Base-by-base conservation (phyloP, 148 eudicot genomes). In the Hydrangea macrophylla region DNA sequence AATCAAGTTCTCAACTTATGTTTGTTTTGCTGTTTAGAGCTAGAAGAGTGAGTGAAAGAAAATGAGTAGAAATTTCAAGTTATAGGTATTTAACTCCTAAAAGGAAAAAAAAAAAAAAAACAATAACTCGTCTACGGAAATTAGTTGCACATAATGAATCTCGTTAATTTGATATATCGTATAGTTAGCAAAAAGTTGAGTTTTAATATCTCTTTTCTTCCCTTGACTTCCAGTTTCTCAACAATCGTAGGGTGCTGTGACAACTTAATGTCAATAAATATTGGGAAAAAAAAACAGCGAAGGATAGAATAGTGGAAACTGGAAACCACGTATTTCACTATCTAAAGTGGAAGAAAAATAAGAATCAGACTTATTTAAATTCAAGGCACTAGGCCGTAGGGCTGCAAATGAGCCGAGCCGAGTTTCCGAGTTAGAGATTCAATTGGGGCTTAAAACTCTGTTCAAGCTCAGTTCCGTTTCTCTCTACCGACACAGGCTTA, bases 11-110 rank as follows among this genome's bases (percentile, higher is more conserved):
- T 25, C 50, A 25, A 40, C 11, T 7, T 30, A 42, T 4, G 32
- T 6, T 9, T 48, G 42, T 32, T 2, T 23, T 40, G 69, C 33
- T 51, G 69, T 22, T 44, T 22, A 62, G 66, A 51, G n/a, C n/a
- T n/a, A n/a, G n/a, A n/a, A 28, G 51, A 51, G 9, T 27, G 44
- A 61, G 71, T 58, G 37, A 2, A 44, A 44, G 20, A 63, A 30
- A 62, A 44, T 25, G 10, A 25, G 33, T 39, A 28, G 33, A 40
- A 40, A 26, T 60, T 42, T 22, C 28, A 35, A 12, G 37, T 13
- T 25, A 39, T 20, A 13, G 32, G 18, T 62, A 26, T 35, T 25
- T 62, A 26, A 23, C 26, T 62, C 3, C 53, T 17, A 40, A 62
- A n/a, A n/a, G n/a, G n/a, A n/a, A n/a, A n/a, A n/a, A n/a, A n/a